Evolutionary conservation across 2,329 filamentous ascomycete species (phyloP), one percentile per base, ranked within the genome.

Genomic region (Ceratocystis albifundus): DNA sequence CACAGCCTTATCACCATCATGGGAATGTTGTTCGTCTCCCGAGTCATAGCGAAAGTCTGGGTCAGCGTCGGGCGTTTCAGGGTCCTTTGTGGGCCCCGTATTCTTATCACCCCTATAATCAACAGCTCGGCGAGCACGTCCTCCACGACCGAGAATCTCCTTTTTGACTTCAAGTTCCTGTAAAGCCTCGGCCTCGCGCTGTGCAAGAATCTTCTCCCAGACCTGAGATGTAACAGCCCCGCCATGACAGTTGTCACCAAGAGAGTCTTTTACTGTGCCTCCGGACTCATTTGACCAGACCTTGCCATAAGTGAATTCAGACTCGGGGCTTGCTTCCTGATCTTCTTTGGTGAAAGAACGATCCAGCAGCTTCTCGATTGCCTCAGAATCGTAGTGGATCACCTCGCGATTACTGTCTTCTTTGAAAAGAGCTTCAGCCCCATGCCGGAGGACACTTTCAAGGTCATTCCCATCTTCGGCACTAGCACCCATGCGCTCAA

Each of bases 301-400:
- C 57, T 90, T 84, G 48, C 93, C 93, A 75, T 94, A 90, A 3
- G 88, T 90, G 74, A 96, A 99, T 0, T 86, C 84, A 0, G 83
- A 82, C 25, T 78, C 75, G 5, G 62, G 66, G 28, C 15, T 28
- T 12, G 62, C 22, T 62, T 90, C 85, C 1, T 85, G 81, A 8
- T 83, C 82, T 81, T 78, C 66, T 81, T 80, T 0, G 86, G 89
- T 83, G 69, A 89, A 84, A 55, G 88, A 90, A 61, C 94, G 85
- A 73, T 97, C 92, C n/a, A 99, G 80, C 12, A 99, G 81, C 70
- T 88, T 90, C 64, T 96, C 90, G n/a, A 99, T 85, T 0, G 89
- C 88, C 0, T 85, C 82, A 0, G 82, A 78, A 72, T 96, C 91
- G 72, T 96, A 99, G 3, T 81, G 81, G 68, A 97, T 92, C 67